These are phyloP conservation scores for Alternaria arborescens DNA, from an alignment of 2,329 filamentous ascomycete species.

Conservation along the genomic window DNA sequence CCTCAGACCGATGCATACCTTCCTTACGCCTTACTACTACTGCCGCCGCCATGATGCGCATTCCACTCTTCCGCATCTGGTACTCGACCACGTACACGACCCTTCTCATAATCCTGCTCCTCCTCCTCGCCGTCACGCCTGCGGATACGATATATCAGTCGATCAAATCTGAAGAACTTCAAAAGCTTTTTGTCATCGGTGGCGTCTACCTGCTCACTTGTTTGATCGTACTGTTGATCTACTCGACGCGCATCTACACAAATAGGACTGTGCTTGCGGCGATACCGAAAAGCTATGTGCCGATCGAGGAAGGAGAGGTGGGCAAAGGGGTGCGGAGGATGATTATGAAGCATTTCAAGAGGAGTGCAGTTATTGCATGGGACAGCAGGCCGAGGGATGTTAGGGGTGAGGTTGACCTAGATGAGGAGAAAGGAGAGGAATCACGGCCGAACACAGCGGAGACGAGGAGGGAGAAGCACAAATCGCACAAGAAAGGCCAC, in stretches of 20 bases:
- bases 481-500: conserved; percentile 35
- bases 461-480: conserved; percentile 44
- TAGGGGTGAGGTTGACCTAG: conserved; percentile 51
- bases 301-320: conserved; percentile 85
- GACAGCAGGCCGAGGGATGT: conserved; percentile 74
- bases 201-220: conserved; percentile 78
- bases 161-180: conserved; percentile 69
- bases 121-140: conserved; percentile 80
- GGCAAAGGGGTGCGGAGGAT: conserved; percentile 76
- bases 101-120: conserved; percentile 75
- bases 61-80: conserved; percentile 76
- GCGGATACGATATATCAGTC: conserved; percentile 81
- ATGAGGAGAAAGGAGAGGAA: conserved; percentile 22
- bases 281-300: conserved; percentile 88
- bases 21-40: conserved; percentile 11
- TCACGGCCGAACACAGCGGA: conserved; percentile 33
- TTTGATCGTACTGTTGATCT: conserved; percentile 76
- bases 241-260: conserved; percentile 84
- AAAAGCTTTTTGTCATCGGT: conserved; percentile 84
- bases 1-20: conserved; percentile 31
- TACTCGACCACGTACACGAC: conserved; percentile 81
- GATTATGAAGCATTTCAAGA: conserved; percentile 74
- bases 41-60: conserved; percentile 47
- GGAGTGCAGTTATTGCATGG: conserved; percentile 83
- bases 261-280: conserved; percentile 79